Base-by-base conservation (phyloP, 2,329 filamentous ascomycete species). In the Beauveria australis region DNA sequence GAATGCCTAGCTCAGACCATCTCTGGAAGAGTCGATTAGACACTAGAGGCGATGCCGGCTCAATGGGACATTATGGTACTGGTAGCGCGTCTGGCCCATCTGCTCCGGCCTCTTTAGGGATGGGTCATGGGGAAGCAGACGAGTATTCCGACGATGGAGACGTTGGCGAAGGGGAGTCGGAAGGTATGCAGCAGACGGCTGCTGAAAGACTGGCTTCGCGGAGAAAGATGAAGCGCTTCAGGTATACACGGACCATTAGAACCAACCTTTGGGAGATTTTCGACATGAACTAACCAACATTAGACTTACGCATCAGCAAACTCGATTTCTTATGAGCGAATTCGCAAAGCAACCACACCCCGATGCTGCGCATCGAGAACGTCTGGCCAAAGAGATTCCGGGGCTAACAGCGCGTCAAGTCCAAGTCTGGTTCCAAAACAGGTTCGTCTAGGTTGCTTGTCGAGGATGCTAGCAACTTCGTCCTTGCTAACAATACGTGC, bases 401-500 rank as follows among this genome's bases (percentile, higher is more conserved):
- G 93, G 92, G 1, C 76, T 97, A 53, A 96, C 90, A 68, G 91
- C 92, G 43, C 85, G 92, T 63, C 92, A 97, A 72, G 93, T 97
- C 26, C 92, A 97, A 74, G 92, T 97, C 54, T 97, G 92, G 93
- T 97, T 97, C 75, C 92, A 97, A 75, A 97, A 97, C 75, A 85
- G 92, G 92, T 96, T 82, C 67, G 81, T 70, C 46, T 9, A 7
- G 26, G 10, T 47, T 62, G 51, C 41, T 43, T 49, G 41, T 26
- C 18, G 1, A 28, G 12, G 4, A 14, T n/a, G 28, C 22, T 6
- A 4, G 7, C 6, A n/a, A 5, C 28, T 41, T 16, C 5, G 4
- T 4, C 1, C 8, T 44, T 14, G 49, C 67, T 71, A 51, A 71
- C 47, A 33, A 12, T 46, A 5, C 43, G 3, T 12, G 30, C 7